Percentiles rank a stretch among this genome's conserved stretches.
Conservation (phyloP, 768 basidiomycete species). For the Rhodotorula diobovata region DNA sequence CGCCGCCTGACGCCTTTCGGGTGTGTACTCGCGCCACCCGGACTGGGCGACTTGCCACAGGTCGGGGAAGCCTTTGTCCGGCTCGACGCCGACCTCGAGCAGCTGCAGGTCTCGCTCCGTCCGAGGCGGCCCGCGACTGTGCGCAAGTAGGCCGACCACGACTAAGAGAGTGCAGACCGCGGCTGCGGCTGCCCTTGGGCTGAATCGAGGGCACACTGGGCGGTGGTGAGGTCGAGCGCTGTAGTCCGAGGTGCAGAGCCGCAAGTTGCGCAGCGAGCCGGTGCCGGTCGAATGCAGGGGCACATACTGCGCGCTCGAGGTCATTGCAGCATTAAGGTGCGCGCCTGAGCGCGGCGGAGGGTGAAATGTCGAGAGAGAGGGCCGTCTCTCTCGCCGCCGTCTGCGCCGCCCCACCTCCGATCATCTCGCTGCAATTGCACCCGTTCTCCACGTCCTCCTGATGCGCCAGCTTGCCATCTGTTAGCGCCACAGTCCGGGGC, state of each 20-base stretch:
- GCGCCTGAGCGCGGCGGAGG: neutral
- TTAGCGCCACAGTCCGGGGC: too few relatives aligned
- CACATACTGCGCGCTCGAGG: neutral
- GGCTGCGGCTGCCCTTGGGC: neutral
- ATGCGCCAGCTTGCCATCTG: too few relatives aligned
- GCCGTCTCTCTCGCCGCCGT: too few relatives aligned
- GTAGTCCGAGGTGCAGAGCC: neutral
- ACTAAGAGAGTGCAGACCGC: neutral
- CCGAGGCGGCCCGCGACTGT: neutral
- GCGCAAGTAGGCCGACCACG: neutral
- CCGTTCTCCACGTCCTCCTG: too few relatives aligned
- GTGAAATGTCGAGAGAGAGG: too few relatives aligned
- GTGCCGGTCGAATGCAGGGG: neutral
- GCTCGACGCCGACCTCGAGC: neutral
- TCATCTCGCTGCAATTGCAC: too few relatives aligned
- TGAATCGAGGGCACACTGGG: too few relatives aligned
- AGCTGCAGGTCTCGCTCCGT: neutral
- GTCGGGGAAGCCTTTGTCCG: neutral
- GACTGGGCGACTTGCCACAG: neutral
- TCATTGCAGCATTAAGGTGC: neutral
- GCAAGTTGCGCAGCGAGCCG: neutral
- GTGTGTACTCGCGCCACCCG: neutral
- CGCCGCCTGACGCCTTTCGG: too few relatives aligned
- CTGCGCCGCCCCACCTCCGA: too few relatives aligned
- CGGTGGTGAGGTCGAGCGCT: neutral